Evolutionary conservation across 371 early-diverging fungal genomes (phyloP), one percentile per base, ranked within the genome.

Genomic region (Batrachochytrium dendrobatidis): DNA sequence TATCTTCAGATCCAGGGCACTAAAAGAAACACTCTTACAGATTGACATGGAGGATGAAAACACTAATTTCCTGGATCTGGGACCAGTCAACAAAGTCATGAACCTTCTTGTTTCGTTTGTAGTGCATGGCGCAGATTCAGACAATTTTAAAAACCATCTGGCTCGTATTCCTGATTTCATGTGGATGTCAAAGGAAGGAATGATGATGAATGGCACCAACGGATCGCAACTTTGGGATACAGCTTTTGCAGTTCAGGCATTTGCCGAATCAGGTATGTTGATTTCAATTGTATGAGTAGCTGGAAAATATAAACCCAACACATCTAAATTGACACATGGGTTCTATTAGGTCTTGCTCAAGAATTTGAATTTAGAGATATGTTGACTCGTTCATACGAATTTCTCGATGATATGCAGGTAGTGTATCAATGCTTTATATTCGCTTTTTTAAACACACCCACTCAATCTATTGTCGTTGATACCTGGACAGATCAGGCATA

Each of bases 181-280:
- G 81, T 95, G 94, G 88, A 46, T 61, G 26, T 63, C 53, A 22
- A 67, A 75, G 29, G 89, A 88, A 60, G 98, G 98, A 10, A 87
- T 98, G 88, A 87, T 91, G 78, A 89, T 91, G 83, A 88, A 89
- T 68, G 96, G 97, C n/a, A 98, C 97, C 28, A 95, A 96, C 61
- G 98, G 98, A 4, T 89, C 89, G 45, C 98, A 98, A 70, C 78
- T 95, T 28, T 98, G 98, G 98, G 97, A 98, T 71, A 86, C 94
- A 4, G 84, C 92, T 0, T 89, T 96, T 69, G 75, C 85, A 32
- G 85, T 84, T 17, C 94, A 94, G 62, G 95, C 94, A 0, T 62
- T 79, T 1, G 68, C 84, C 15, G 91, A 90, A 53, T 66, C 84
- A 4, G 81, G 66, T 34, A 22, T 18, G 10, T 34, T 58, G 28